A percentile compares a stretch with the other conserved stretches of the same genome.
These are phyloP conservation scores for Dentipellis sp. DNA, from an alignment of 768 basidiomycete genomes.

Conservation along the genomic window DNA sequence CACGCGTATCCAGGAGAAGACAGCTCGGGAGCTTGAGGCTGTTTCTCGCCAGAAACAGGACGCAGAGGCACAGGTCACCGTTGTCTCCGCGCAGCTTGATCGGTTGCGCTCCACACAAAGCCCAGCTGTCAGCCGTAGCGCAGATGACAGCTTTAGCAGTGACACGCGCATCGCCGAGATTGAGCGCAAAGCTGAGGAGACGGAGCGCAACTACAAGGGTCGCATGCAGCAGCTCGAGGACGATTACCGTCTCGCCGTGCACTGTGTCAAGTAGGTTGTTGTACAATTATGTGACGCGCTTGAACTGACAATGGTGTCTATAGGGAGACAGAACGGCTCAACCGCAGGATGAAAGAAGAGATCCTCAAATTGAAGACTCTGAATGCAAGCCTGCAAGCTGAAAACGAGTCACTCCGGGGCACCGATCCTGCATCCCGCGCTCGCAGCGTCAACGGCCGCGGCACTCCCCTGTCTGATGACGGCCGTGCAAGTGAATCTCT, in stretches of 20 bases:
- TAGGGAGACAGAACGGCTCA: conserved; percentile 97
- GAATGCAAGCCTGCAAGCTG: conserved; percentile 74
- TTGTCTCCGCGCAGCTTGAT: conserved; percentile 60
- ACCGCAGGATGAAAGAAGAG: conserved; percentile 94
- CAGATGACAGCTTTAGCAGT: conserved; percentile 17
- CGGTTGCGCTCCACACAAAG: conserved; percentile 50
- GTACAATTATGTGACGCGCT: conserved; percentile 11
- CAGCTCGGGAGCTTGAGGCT: conserved; percentile 68
- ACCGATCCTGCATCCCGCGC: conserved; percentile 39
- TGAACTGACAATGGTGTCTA: conserved; percentile 7
- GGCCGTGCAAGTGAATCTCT: conserved; percentile 39
- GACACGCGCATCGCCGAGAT: conserved; percentile 51
- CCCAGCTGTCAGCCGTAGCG: conserved; percentile 30
- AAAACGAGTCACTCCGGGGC: conserved; percentile 66
- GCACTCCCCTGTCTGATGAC: conserved; percentile 74
- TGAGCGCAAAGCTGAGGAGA: conserved; percentile 74
- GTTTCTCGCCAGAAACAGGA: conserved; percentile 61
- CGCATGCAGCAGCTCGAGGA: conserved; percentile 86
- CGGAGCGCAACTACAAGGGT: conserved; percentile 67
- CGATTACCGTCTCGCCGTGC: conserved; percentile 93
- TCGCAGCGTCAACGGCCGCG: conserved; percentile 55
- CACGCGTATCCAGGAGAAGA: conserved; percentile 59
- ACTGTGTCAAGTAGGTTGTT: conserved; percentile 84
- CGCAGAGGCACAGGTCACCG: conserved; percentile 58
- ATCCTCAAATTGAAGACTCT: conserved; percentile 81